Evolutionary conservation across 805 yeast species (phyloP).

Genomic region (Phaffomyces antillensis): DNA sequence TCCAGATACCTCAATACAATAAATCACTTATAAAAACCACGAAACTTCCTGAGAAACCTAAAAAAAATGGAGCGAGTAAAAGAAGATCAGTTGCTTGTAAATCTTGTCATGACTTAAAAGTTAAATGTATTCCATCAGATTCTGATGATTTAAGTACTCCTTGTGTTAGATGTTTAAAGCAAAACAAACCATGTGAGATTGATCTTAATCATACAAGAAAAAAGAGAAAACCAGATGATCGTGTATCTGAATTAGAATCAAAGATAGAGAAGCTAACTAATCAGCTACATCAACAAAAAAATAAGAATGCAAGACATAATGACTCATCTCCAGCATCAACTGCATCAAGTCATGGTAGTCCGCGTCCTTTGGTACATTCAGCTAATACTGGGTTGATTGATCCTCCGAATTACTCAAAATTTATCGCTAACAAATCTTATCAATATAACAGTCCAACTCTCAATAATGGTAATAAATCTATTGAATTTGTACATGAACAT

Average conservation of each 20-base stretch:
- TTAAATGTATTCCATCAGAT: slow-evolving; percentile 73
- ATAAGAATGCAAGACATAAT: background rate
- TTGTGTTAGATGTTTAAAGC: slow-evolving; percentile 67
- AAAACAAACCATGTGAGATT: slow-evolving; percentile 57
- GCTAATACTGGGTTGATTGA: slow-evolving; percentile 1
- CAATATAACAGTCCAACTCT: background rate
- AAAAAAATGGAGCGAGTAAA: slow-evolving; percentile 5
- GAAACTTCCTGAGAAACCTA: background rate
- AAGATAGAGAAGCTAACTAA: slow-evolving; percentile 22
- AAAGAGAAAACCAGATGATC: slow-evolving; percentile 27
- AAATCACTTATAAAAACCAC: background rate
- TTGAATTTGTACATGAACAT: slow-evolving; percentile 7
- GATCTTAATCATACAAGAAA: slow-evolving; percentile 56
- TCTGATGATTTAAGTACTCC: slow-evolving; percentile 50
- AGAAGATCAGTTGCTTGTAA: slow-evolving; percentile 50
- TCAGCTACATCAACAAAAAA: slow-evolving; percentile 10
- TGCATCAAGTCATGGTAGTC: slow-evolving; percentile 3
- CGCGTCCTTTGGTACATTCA: slow-evolving; percentile 1
- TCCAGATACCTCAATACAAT: background rate
- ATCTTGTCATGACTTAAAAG: slow-evolving; percentile 78
- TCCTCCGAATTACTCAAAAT: slow-evolving; percentile 2
- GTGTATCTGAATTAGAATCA: slow-evolving; percentile 26
- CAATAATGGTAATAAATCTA: background rate
- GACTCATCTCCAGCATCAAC: background rate
- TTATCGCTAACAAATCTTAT: background rate